A percentile compares a stretch with the other conserved stretches of the same genome.
Conservation (phyloP, 225 moss, liverwort and hornwort species). For the Polytrichum formosum region DNA sequence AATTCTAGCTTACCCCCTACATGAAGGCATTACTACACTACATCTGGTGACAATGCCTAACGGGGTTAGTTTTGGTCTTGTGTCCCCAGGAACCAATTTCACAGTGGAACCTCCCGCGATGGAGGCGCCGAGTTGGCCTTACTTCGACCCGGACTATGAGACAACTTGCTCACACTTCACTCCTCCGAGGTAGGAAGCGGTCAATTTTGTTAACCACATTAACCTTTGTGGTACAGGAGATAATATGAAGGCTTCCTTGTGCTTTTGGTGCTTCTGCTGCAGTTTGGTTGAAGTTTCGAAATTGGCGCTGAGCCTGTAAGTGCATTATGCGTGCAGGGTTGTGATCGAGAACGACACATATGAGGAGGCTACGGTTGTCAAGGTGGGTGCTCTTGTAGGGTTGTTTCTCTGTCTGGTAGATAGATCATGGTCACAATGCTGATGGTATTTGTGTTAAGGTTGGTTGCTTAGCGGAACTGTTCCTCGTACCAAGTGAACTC, state of each 20-base stretch:
- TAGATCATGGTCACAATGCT: neutral
- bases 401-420: too few species aligned
- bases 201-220: too few species aligned
- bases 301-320: neutral
- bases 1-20: neutral
- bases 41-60: neutral
- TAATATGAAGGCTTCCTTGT: too few species aligned
- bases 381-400: neutral
- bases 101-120: neutral
- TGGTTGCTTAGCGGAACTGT: neutral
- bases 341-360: slow-evolving; percentile 10
- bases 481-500: too few species aligned
- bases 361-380: slow-evolving; percentile 9
- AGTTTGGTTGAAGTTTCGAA: too few species aligned
- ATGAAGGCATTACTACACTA: neutral
- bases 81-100: neutral
- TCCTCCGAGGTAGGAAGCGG: neutral
- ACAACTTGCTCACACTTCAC: slow-evolving; percentile 33
- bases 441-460: neutral
- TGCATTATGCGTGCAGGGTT: slow-evolving; percentile 2
- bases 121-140: slow-evolving; percentile 25
- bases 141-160: slow-evolving; percentile 56
- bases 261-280: too few species aligned
- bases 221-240: too few species aligned
- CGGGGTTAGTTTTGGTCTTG: neutral